A percentile compares a stretch with the other conserved stretches of the same genome.
Evolutionary conservation across 306 rosid genomes (phyloP).

Genomic region (Heteromeles arbutifolia): DNA sequence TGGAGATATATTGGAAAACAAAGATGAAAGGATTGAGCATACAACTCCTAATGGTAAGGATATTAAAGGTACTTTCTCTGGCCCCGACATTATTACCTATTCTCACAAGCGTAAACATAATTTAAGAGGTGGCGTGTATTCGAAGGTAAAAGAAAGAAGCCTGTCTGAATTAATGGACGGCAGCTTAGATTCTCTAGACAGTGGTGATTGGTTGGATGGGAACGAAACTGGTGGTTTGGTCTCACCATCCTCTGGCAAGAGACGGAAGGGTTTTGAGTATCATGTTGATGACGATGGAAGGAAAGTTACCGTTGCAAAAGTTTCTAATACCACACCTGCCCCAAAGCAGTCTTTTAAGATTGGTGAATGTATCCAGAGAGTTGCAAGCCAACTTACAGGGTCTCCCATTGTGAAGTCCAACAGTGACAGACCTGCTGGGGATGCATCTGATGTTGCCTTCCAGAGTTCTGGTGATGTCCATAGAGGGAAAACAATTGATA

Average conservation of each 20-base stretch:
- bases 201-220: constrained; percentile 42
- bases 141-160: constrained; percentile 61
- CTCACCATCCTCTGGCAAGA: constrained; percentile 44
- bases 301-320: constrained; percentile 49
- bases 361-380: constrained; percentile 91
- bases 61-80: constrained; percentile 31
- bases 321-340: constrained; percentile 29
- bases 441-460: constrained; percentile 33
- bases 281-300: constrained; percentile 54
- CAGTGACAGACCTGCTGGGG: constrained; percentile 42
- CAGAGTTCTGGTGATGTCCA: constrained; percentile 43
- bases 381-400: constrained; percentile 82
- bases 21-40: constrained; percentile 22
- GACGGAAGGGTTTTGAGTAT: constrained; percentile 44
- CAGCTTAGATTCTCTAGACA: constrained; percentile 36
- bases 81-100: constrained; percentile 32
- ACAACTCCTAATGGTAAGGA: constrained; percentile 28
- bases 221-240: constrained; percentile 23
- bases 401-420: constrained; percentile 46
- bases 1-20: constrained; percentile 50
- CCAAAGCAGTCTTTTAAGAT: constrained; percentile 69
- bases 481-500: constrained; percentile 27
- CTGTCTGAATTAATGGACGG: constrained; percentile 69
- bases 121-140: constrained; percentile 45
- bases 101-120: constrained; percentile 70